Evolutionary conservation across 169 alveolate genomes (phyloP).

Genomic region (Cyclospora cayetanensis): DNA sequence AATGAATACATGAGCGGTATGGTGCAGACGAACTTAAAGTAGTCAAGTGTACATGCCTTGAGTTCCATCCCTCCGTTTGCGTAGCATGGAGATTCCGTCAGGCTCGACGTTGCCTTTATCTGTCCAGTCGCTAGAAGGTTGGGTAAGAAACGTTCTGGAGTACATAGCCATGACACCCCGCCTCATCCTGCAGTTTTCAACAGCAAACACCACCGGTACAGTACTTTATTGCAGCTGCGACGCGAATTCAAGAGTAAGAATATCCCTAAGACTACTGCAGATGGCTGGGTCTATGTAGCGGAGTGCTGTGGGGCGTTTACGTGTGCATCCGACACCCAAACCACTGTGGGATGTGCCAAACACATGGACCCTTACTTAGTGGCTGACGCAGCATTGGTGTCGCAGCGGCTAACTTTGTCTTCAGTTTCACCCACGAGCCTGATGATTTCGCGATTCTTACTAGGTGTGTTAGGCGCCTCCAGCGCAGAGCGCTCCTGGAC

Average conservation of each 20-base stretch:
- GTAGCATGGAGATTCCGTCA: not conserved
- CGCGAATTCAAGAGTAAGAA: too few relatives aligned
- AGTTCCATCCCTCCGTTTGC: conserved; percentile 49
- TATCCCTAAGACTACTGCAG: too few relatives aligned
- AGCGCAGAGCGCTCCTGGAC: conserved; percentile 13
- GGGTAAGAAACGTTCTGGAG: conserved; percentile 46
- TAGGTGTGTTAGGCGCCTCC: not conserved
- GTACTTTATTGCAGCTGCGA: too few relatives aligned
- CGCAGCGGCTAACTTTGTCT: not conserved
- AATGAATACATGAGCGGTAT: too few relatives aligned
- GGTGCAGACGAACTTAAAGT: too few relatives aligned
- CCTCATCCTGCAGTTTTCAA: not conserved
- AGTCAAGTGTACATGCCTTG: not conserved
- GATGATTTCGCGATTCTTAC: not conserved
- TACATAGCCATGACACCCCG: conserved; percentile 37
- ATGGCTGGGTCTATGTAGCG: too few relatives aligned
- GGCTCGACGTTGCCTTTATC: not conserved
- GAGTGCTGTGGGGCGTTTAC: too few relatives aligned
- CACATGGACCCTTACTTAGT: conserved; percentile 18
- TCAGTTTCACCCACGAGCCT: not conserved
- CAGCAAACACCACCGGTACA: too few relatives aligned
- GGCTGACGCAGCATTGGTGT: not conserved
- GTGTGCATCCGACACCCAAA: too few relatives aligned
- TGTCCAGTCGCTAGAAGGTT: not conserved
- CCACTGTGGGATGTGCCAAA: too few relatives aligned